A percentile compares a stretch with the other conserved stretches of the same genome.
phyloP scores from a whole-genome alignment of 2,329 filamentous ascomycete genomes.

The Penicillium sp. region DNA sequence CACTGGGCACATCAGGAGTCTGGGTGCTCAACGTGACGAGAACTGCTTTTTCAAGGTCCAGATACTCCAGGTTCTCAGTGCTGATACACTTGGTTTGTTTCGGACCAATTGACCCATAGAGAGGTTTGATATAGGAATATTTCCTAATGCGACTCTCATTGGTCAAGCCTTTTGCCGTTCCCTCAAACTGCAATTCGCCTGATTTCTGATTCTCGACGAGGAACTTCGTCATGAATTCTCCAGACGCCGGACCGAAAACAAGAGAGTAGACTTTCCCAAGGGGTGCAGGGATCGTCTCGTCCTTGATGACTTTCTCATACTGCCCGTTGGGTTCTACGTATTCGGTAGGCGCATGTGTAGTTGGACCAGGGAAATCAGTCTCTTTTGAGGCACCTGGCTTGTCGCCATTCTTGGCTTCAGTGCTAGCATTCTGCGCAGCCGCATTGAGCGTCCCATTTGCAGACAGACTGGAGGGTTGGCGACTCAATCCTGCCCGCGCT shows the following conservation, averaged over 20 bases:
- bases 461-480: slow-evolving; percentile 70
- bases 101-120: slow-evolving; percentile 82
- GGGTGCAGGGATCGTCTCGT: slow-evolving; percentile 84
- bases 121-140: slow-evolving; percentile 89
- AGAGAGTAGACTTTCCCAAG: slow-evolving; percentile 89
- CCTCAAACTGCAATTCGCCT: slow-evolving; percentile 79
- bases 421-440: slow-evolving; percentile 38
- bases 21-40: slow-evolving; percentile 82
- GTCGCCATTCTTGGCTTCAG: slow-evolving; percentile 53
- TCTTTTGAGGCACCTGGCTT: slow-evolving; percentile 48
- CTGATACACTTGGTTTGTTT: slow-evolving; percentile 94
- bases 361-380: slow-evolving; percentile 80
- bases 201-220: slow-evolving; percentile 87
- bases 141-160: slow-evolving; percentile 74
- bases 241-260: slow-evolving; percentile 81
- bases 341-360: slow-evolving; percentile 79
- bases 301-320: slow-evolving; percentile 82
- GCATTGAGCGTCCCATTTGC: slow-evolving; percentile 40
- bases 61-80: slow-evolving; percentile 77
- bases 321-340: slow-evolving; percentile 79
- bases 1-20: slow-evolving; percentile 92
- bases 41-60: slow-evolving; percentile 86
- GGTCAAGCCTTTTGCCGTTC: slow-evolving; percentile 76
- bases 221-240: slow-evolving; percentile 83
- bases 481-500: slow-evolving; percentile 58